These are phyloP conservation scores for Exophiala oligosperma DNA, from an alignment of 2,329 filamentous ascomycete genomes.

Conservation along the genomic window DNA sequence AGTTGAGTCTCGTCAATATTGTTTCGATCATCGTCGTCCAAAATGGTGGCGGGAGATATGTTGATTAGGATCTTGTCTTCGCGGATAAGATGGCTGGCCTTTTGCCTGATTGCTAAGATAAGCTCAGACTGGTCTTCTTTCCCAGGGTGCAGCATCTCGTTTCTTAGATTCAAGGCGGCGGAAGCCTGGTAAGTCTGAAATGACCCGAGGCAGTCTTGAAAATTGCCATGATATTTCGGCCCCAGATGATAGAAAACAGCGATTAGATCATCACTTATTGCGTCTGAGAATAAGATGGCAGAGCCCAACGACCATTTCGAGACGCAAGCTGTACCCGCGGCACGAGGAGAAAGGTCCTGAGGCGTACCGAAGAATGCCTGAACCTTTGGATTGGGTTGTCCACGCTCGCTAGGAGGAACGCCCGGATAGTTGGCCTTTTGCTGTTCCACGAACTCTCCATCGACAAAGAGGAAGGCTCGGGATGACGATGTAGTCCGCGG, in stretches of 20 bases:
- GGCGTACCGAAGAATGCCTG: slow-evolving; percentile 95
- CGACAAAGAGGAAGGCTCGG: slow-evolving; percentile 83
- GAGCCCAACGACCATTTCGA: slow-evolving; percentile 89
- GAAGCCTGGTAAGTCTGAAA: slow-evolving; percentile 97
- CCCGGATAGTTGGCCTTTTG: slow-evolving; percentile 84
- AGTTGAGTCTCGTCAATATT: slow-evolving; percentile 70
- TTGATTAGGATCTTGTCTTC: slow-evolving; percentile 82
- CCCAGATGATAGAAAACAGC: slow-evolving; percentile 89
- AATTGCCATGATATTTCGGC: slow-evolving; percentile 89
- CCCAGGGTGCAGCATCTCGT: slow-evolving; percentile 84
- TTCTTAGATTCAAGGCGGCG: slow-evolving; percentile 83
- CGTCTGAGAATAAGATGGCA: slow-evolving; percentile 83
- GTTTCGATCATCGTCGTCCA: slow-evolving; percentile 77
- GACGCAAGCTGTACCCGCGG: slow-evolving; percentile 70
- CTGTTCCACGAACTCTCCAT: slow-evolving; percentile 93
- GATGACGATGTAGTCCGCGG: slow-evolving; percentile 73
- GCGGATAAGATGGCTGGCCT: slow-evolving; percentile 77
- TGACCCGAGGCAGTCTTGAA: slow-evolving; percentile 91
- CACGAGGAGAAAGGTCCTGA: slow-evolving; percentile 71
- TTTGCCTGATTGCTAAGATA: slow-evolving; percentile 79
- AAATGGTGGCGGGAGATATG: slow-evolving; percentile 75
- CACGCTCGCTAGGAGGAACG: slow-evolving; percentile 63
- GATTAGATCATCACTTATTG: slow-evolving; percentile 85
- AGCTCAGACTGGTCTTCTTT: slow-evolving; percentile 93
- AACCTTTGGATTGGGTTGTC: slow-evolving; percentile 59